Conservation (phyloP, 495 filamentous ascomycete species). For the Hyaloscypha variabilis region DNA sequence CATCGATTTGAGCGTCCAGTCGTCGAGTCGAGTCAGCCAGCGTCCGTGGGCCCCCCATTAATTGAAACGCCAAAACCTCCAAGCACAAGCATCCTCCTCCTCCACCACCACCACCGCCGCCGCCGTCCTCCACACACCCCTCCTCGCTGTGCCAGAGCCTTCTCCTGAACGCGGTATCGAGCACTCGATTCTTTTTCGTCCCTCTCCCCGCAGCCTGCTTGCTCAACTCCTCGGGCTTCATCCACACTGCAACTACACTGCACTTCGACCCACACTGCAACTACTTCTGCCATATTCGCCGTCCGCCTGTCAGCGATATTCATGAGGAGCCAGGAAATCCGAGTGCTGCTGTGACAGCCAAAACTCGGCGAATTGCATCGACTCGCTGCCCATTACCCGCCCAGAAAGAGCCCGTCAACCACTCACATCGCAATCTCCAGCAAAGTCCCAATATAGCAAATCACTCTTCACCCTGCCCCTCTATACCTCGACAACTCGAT, state of each 20-base stretch:
- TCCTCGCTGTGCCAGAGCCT: background rate
- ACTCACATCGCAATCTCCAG: slow-evolving; percentile 29
- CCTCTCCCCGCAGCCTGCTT: background rate
- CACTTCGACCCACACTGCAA: background rate
- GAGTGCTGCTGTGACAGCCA: slow-evolving; percentile 16
- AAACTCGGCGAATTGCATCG: slow-evolving; percentile 25
- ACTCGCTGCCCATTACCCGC: slow-evolving; percentile 22
- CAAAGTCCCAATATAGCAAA: slow-evolving; percentile 27
- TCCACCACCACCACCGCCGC: too few relatives aligned
- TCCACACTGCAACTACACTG: background rate
- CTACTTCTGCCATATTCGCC: background rate
- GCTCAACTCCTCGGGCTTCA: background rate
- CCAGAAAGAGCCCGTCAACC: slow-evolving; percentile 15
- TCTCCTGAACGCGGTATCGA: background rate
- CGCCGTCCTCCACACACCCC: too few relatives aligned
- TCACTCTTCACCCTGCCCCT: slow-evolving; percentile 28
- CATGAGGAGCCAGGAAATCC: slow-evolving; percentile 8
- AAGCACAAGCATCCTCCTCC: too few relatives aligned
- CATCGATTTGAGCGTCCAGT: background rate
- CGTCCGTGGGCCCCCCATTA: background rate
- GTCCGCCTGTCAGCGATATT: background rate
- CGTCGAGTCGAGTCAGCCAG: background rate
- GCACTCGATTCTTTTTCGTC: background rate
- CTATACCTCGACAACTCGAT: slow-evolving; percentile 10
- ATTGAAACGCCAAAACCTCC: background rate